A percentile compares a stretch with the other conserved stretches of the same genome.
Evolutionary conservation across 805 yeast genomes (phyloP).

Genomic region (Hanseniaspora nectarophila): DNA sequence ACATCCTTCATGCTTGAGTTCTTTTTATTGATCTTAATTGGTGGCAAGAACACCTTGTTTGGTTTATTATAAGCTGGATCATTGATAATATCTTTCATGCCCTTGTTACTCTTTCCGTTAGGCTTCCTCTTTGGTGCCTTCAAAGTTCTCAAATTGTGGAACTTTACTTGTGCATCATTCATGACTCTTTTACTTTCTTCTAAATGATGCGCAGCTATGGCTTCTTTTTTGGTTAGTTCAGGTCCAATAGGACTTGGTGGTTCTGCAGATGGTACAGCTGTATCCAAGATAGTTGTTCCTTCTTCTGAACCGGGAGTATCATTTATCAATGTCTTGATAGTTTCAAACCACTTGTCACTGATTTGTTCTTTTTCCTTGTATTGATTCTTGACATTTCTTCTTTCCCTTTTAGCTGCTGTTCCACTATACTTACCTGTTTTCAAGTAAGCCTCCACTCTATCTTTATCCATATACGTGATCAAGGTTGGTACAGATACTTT

Average conservation of each 20-base stretch:
- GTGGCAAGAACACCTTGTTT: background rate
- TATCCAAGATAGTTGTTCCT: background rate
- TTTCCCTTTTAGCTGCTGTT: constrained; percentile 11
- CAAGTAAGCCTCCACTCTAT: constrained; percentile 10
- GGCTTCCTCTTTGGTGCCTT: background rate
- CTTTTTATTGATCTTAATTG: background rate
- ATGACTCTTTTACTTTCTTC: constrained; percentile 1
- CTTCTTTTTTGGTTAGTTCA: background rate
- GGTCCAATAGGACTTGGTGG: background rate
- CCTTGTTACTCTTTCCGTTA: background rate
- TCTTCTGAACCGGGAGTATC: background rate
- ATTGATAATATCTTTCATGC: background rate
- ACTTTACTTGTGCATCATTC: constrained; percentile 1
- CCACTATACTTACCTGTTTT: constrained; percentile 15
- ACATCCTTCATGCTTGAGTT: background rate
- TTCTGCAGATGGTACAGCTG: background rate
- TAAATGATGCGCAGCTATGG: background rate
- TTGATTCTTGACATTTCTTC: constrained; percentile 14
- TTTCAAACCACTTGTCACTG: constrained; percentile 10
- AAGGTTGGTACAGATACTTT: constrained; percentile 15
- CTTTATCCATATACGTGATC: constrained; percentile 15
- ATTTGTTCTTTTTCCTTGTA: constrained; percentile 12
- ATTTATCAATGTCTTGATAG: background rate
- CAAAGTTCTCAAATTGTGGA: background rate
- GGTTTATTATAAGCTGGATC: background rate